These are phyloP conservation scores for Mortierella sp. DNA, from an alignment of 371 early-diverging fungal genomes.

Conservation along the genomic window DNA sequence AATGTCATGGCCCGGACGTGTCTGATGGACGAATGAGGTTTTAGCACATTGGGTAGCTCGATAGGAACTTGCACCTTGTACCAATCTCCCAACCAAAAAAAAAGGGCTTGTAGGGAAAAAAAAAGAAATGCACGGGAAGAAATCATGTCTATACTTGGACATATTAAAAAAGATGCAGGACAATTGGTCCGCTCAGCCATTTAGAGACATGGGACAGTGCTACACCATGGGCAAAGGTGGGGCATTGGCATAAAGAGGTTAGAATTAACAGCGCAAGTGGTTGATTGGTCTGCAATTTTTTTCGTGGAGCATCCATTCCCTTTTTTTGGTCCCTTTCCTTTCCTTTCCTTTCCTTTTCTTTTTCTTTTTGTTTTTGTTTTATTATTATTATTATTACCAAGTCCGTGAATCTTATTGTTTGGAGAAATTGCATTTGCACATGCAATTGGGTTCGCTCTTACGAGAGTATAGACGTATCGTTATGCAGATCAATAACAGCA, in stretches of 20 bases:
- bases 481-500: neutral
- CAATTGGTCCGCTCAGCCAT: neutral
- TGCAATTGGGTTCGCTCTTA: neutral
- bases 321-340: neutral
- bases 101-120: neutral
- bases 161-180: neutral
- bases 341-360: neutral
- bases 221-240: neutral
- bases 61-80: neutral
- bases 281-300: too few species aligned
- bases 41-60: neutral
- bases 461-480: neutral
- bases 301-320: too few species aligned
- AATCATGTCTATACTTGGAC: neutral
- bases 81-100: neutral
- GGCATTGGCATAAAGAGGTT: too few species aligned
- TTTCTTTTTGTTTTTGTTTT: neutral
- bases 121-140: neutral
- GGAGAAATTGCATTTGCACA: neutral
- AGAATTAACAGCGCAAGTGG: too few species aligned
- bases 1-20: neutral
- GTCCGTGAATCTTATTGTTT: neutral
- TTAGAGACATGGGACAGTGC: neutral
- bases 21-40: constrained; percentile 17
- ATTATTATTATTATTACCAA: neutral